A percentile compares a stretch with the other conserved stretches of the same genome.
Evolutionary conservation across 768 basidiomycete genomes (phyloP).

Genomic region (Polyporus arcularius): DNA sequence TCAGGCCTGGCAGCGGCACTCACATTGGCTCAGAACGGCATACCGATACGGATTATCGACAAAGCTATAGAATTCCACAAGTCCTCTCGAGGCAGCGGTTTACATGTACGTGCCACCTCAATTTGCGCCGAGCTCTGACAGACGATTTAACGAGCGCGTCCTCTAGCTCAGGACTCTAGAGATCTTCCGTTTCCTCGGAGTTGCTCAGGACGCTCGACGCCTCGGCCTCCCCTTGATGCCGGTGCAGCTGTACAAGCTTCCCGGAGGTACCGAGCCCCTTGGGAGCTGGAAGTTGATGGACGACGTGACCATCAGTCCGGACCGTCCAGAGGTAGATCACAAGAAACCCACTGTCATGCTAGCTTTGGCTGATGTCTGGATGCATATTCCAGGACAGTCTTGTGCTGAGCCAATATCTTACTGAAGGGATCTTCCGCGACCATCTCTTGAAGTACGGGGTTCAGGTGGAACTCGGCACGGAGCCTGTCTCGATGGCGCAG

Average conservation of each 20-base stretch:
- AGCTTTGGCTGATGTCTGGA: no score
- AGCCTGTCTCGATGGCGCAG: slow-evolving; percentile 38
- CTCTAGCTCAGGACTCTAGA: slow-evolving; percentile 24
- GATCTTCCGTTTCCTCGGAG: slow-evolving; percentile 20
- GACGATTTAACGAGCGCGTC: not conserved
- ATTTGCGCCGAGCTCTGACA: not conserved
- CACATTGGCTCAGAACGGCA: not conserved
- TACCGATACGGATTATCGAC: not conserved
- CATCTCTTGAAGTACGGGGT: slow-evolving; percentile 27
- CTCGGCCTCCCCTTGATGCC: not conserved
- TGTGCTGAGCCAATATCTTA: slow-evolving; percentile 16
- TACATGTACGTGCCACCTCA: slow-evolving; percentile 23
- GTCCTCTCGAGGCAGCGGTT: slow-evolving; percentile 26
- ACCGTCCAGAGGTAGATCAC: slow-evolving; percentile 20
- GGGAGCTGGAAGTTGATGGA: slow-evolving; percentile 10
- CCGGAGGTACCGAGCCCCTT: slow-evolving; percentile 16
- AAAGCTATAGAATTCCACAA: not conserved
- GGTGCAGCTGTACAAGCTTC: slow-evolving; percentile 21
- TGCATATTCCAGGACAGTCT: not conserved
- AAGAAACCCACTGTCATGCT: not conserved
- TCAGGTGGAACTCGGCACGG: slow-evolving; percentile 38
- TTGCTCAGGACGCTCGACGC: slow-evolving; percentile 16
- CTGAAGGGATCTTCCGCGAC: slow-evolving; percentile 35
- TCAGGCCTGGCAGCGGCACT: not conserved
- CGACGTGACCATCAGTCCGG: slow-evolving; percentile 5